Evolutionary conservation across 2,329 filamentous ascomycete species (phyloP), one percentile per base, ranked within the genome.

Genomic region (Stagonosporopsis vannaccii): DNA sequence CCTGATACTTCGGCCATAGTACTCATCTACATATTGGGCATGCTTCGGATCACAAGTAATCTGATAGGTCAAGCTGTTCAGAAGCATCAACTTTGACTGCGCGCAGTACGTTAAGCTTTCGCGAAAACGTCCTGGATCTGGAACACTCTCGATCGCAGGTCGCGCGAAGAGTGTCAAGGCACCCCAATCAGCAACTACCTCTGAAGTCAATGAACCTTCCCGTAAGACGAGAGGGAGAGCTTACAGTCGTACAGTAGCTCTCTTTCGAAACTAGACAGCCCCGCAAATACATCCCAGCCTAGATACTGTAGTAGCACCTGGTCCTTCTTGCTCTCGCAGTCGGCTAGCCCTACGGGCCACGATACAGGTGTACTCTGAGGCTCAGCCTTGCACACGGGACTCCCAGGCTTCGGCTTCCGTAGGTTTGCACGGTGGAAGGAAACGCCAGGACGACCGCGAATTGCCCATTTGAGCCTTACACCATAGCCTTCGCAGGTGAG

Each of bases 1-100:
- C 8, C 22, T 51, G 17, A 59, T 51, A 40, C 51, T 59, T 9
- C 51, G 46, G 17, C 56, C 50, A 35, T 59, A 55, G 32, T 51
- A 59, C 32, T 55, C 45, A 25, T 48, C 37, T 11, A 37, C 56
- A 15, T 48, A 39, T 17, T 17, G 20, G 7, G 42, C 41, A 51
- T 55, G 46, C 32, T 55, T 51, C 3, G 46, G 51, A 23, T 59
- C 42, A 22, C 46, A 41, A 1, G 51, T 55, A 15, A 59, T 55
- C 25, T 55, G 56, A 9, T 48, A 55, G 6, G 56, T 55, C 25
- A 59, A 20, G n/a, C 45, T 55, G n/a, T 59, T 55, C 36, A 55
- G 20, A 12, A 55, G 37, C 45, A 55, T 51, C 25, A 49, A 40
- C 19, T 35, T 51, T 9, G 56, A 55, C 25, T 58, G 39, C 2